Base-by-base conservation (phyloP, 2,329 filamentous ascomycete species). In the Chaetomiaceae sp. region DNA sequence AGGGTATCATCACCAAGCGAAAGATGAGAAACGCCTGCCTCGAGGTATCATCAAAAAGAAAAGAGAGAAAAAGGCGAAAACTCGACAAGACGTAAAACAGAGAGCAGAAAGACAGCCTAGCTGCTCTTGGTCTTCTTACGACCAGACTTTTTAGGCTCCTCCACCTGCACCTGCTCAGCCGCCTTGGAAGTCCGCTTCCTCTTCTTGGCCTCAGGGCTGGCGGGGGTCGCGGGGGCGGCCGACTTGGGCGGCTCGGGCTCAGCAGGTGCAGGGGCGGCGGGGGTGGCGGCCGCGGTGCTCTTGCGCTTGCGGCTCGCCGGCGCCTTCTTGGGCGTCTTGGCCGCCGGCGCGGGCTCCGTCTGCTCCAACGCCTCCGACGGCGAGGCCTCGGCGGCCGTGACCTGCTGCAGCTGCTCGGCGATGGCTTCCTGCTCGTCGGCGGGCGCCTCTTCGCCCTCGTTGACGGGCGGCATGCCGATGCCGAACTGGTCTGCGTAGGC, bases 271-370 rank as follows among this genome's bases (percentile, higher is more conserved):
- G 71, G 72, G 6, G 71, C 72, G n/a, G 74, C 72, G n/a, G 71
- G 72, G 6, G 71, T 71, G 25, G 75, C 72, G 19, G 74, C 49
- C 14, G 54, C 57, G 4, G 50, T 59, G 57, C 57, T 76, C 79
- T 82, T 82, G 58, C 79, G 76, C 77, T 82, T 82, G 57, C 80
- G 77, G 25, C 73, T 71, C 48, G 64, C 64, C 61, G 72, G 72
- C 70, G 72, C 72, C 70, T 80, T 81, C 72, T 83, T 84, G 38
- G 81, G 79, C 0, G 81, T 82, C 73, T 83, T 83, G 51, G 75
- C 69, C 17, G 71, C 67, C 15, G 75, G 72, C 1, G 59, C 57
- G 20, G 33, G 59, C 57, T 73, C 68, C n/a, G n/a, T n/a, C 40
- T 72, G 73, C 52, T 77, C 72, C 11, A 74, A 71, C 7, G 70